Conservation (phyloP, 169 alveolate species). For the Cryptosporidium meleagridis region DNA sequence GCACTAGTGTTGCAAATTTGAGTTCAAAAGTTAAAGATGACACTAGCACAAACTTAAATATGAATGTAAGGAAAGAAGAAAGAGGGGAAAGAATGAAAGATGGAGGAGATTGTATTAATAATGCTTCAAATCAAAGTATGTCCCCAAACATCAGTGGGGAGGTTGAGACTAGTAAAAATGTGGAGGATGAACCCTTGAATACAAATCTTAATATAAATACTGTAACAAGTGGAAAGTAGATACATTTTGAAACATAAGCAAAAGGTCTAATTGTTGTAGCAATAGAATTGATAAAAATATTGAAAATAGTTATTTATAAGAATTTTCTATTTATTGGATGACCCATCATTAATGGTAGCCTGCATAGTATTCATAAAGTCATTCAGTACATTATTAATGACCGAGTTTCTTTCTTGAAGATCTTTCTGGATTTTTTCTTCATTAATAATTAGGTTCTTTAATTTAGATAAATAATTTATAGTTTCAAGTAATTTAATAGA, state of each 20-base stretch:
- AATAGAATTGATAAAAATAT: not conserved
- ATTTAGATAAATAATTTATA: not conserved
- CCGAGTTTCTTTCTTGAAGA: constrained; percentile 15
- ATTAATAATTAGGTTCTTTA: constrained; percentile 39
- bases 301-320: not conserved
- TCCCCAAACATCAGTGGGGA: not conserved
- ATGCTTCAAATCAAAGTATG: not conserved
- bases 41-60: not conserved
- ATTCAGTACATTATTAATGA: constrained; percentile 45
- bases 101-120: not conserved
- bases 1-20: not conserved
- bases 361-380: constrained; percentile 69
- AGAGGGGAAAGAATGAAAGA: not conserved
- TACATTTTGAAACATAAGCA: not conserved
- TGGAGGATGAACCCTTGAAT: not conserved
- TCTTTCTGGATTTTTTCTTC: constrained; percentile 58
- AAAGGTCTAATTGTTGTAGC: not conserved
- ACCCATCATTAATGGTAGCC: constrained; percentile 37
- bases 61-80: not conserved
- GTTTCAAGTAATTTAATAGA: not conserved
- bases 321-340: constrained; percentile 1
- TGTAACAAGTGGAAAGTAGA: not conserved
- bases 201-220: too few species aligned
- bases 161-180: not conserved
- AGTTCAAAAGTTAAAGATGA: not conserved